Base-by-base conservation (phyloP, 768 basidiomycete genomes). In the Tephrocybe sp. region DNA sequence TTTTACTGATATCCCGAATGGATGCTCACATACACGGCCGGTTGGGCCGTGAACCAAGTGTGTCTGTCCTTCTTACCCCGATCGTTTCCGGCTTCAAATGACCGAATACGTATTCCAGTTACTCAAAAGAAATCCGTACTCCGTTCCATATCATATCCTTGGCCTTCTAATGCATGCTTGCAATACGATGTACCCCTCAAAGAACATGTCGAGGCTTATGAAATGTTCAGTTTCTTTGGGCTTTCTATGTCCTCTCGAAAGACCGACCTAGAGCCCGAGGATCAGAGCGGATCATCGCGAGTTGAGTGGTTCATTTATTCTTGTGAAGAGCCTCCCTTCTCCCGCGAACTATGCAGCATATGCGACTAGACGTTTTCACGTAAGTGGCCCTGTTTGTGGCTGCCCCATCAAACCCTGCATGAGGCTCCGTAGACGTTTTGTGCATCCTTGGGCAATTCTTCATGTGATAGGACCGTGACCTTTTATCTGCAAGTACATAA, bases 271-370 rank as follows among this genome's bases (percentile, higher is more conserved):
- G 15, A 30, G 34, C 13, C 54, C 51, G 44, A 56, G 44, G 50
- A 51, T 34, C 19, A 35, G 43, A n/a, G 32, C 27, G 54, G 47
- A 35, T 45, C 31, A 35, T 30, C 21, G 15, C n/a, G 4, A 49
- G 43, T 24, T 18, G 31, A 48, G 39, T 35, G 37, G 43, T 21
- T 32, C 30, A 11, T 44, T 42, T 43, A 42, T 39, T 47, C 24
- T 11, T 15, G 39, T 42, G 16, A 18, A 30, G 47, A 21, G 50
- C 39, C 41, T 40, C 39, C 26, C 51, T 52, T 56, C 51, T 49
- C 51, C 51, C 45, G 47, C 51, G 51, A 55, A 52, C 12, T 19
- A 25, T 49, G n/a, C 9, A 38, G 49, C 28, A 43, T 40, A 45
- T 16, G 13, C 27, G 25, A 12, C n/a, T 9, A 24, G 26, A 32